Evolutionary conservation across 2,329 filamentous ascomycete genomes (phyloP).

Genomic region (Epichloe gansuensis): DNA sequence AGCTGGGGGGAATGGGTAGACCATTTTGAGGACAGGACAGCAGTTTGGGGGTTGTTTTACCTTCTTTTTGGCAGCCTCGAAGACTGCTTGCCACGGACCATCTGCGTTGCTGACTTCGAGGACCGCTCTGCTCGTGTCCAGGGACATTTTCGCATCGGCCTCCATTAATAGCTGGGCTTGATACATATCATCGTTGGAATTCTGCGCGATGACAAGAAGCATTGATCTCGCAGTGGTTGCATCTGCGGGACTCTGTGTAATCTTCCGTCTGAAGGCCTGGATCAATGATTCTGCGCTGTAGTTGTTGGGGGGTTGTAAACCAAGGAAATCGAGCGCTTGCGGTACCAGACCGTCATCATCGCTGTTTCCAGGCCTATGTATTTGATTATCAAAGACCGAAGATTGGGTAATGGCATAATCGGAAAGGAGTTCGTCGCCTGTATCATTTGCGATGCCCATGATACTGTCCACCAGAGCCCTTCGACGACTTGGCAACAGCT

Average conservation of each 20-base stretch:
- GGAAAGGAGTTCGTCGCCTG: conserved; percentile 20
- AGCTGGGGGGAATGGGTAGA: neutral
- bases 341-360: conserved; percentile 20
- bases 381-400: conserved; percentile 26
- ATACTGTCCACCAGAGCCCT: conserved; percentile 20
- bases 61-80: conserved; percentile 16
- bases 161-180: conserved; percentile 22
- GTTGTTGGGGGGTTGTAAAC: conserved; percentile 22
- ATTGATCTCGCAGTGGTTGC: conserved; percentile 20
- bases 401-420: conserved; percentile 26
- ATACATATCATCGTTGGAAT: conserved; percentile 22
- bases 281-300: conserved; percentile 22
- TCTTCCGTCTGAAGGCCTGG: conserved; percentile 21
- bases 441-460: conserved; percentile 22
- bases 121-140: conserved; percentile 20
- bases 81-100: conserved; percentile 14
- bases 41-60: conserved; percentile 9
- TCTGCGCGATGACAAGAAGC: conserved; percentile 21
- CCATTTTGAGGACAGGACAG: neutral
- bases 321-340: conserved; percentile 22
- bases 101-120: conserved; percentile 15
- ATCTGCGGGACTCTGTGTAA: conserved; percentile 18
- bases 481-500: conserved; percentile 19
- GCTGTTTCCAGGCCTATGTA: conserved; percentile 13
- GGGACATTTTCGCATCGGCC: conserved; percentile 22